Evolutionary conservation across 2,329 filamentous ascomycete genomes (phyloP), one percentile per base, ranked within the genome.

Genomic region (Alternaria arbusti): DNA sequence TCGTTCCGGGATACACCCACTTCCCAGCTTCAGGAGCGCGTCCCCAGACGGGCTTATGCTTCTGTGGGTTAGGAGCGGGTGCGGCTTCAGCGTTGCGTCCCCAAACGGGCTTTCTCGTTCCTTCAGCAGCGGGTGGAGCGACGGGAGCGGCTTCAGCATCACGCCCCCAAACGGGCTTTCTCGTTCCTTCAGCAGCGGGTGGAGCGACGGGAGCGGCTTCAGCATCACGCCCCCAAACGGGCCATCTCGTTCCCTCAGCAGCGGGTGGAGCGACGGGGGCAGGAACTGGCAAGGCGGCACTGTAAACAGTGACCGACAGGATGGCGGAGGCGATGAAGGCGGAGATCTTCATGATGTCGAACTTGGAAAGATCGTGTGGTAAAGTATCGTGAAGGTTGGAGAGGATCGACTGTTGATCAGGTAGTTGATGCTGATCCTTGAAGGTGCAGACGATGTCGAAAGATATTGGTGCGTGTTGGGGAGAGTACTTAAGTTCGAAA

Each of bases 341-440:
- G 67, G 81, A 76, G 74, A 85, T 69, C 80, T 84, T 86, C 85
- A 87, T 87, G 57, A 61, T 81, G 74, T 70, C 51, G 51, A 57
- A 54, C 54, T 63, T 40, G 64, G 63, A 40, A 30, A 46, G 55
- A 62, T 50, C 55, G 57, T 67, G 61, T 59, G 72, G 62, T 54
- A 73, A 66, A 59, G 66, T 69, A 63, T 64, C 56, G 15, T 68
- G 28, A 36, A 60, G 58, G 50, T 57, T 45, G 57, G 63, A 60
- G 51, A 50, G n/a, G 59, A 55, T 57, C 54, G 56, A 64, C 52
- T 54, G 32, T 52, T 59, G 36, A 56, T 46, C 56, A 63, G 54
- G 60, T 61, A 22, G 46, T 57, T 59, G 54, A 65, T 50, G 43
- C 49, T 40, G 44, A 32, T 57, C 17, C 23, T 62, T 59, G 47